Evolutionary conservation across 495 filamentous ascomycete genomes (phyloP), one percentile per base, ranked within the genome.

Genomic region (Schizothecium vesticola): DNA sequence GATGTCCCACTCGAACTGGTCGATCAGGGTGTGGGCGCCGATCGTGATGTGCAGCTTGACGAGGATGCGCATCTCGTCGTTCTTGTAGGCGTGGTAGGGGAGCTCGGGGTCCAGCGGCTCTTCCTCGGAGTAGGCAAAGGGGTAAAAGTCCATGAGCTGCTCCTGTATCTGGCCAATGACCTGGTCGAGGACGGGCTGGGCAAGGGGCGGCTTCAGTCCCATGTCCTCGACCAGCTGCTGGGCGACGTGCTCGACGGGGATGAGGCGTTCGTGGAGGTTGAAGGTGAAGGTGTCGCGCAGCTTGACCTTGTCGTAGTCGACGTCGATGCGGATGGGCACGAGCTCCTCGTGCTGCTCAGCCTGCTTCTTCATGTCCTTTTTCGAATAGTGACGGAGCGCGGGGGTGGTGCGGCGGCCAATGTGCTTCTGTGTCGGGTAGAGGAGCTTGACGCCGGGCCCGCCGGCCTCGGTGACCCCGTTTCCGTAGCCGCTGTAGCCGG

Each of bases 1-100:
- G 74, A 98, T 92, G 74, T 98, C 95, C 95, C 95, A 99, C 79
- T 99, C 95, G 63, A 99, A 98, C 76, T 99, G 96, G 73, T 99
- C 95, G 24, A 97, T 89, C 26, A 99, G 83, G 1, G 94, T 97
- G 76, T 96, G 92, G 69, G 91, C 90, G 2, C 95, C 96, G 76
- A 99, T 97, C 25, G 95, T 98, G 74, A 99, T 97, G 76, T 99
- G 97, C 56, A 99, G 83, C 78, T 97, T 97, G 72, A 99, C 87
- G 22, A 93, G 80, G 31, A 99, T 93, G 65, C 95, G 89, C 94
- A 99, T 97, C 80, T 99, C 95, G 72, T 99, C 96, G 72, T 99
- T 95, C 77, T 97, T 97, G 81, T 97, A 97, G 4, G 95, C 94
- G 56, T 85, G 87, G 76, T 98, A 99, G 2, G 95, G 94, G 12